Base-by-base conservation (phyloP, 768 basidiomycete species). In the Lactarius indigo region DNA sequence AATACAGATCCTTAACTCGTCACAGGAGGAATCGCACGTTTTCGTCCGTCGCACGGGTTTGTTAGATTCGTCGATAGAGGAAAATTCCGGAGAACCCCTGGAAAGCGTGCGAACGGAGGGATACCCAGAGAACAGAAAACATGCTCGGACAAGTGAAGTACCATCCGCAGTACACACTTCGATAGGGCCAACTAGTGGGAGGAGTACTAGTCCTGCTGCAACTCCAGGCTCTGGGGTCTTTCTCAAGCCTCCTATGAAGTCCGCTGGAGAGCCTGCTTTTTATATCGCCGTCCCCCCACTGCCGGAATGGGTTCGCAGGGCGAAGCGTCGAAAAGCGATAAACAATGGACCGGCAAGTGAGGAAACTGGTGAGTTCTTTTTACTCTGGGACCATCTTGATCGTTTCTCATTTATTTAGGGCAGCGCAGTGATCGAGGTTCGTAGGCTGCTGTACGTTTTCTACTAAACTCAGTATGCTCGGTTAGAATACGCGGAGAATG, bases 401-500 rank as follows among this genome's bases (percentile, higher is more conserved):
- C 18, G 31, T 41, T 28, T 26, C 56, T 66, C 57, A 66, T 63
- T 23, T 28, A 47, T 42, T 41, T 23, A 66, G 65, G 57, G 20
- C 57, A 59, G 44, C n/a, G 31, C 47, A 44, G 23, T 26, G 56
- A 37, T 13, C 64, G 57, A 68, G 66, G 66, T 68, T 64, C 62
- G 66, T 68, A 60, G n/a, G 35, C 8, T 18, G 28, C 52, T 44
- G 15, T n/a, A 42, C n/a, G 42, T 50, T 33, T 41, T 37, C 30
- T 41, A 23, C 62, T 64, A 26, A 60, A 39, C 62, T 68, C 52
- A 68, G 42, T 26, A 39, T 64, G 42, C 33, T 50, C 63, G 47
- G 42, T 64, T 64, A 68, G 66, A 68, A 64, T 68, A 68, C 58
- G 54, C 57, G 57, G 62, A 20, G 39, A 57, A 31, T 68, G 58